Base-by-base conservation (phyloP, 805 yeast genomes). In the Tetrapisispora taiwanensis region DNA sequence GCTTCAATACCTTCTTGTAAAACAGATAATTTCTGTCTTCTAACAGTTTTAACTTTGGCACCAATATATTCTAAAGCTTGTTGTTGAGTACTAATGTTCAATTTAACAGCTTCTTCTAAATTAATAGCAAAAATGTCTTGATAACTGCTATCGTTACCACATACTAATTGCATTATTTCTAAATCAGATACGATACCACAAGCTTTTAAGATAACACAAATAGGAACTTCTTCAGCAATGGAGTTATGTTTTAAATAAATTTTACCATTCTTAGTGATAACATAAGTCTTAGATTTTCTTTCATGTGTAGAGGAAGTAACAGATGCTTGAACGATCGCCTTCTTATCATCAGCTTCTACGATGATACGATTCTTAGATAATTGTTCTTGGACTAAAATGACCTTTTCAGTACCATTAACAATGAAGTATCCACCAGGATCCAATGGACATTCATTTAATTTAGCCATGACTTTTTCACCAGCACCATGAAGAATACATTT, bases 351-450 rank as follows among this genome's bases (percentile, higher is more conserved):
- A 1, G 96, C 92, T 65, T 92, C 99, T 13, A 92, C 98, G 58
- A 92, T 88, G 59, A 92, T 92, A 75, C 98, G 85, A 67, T 92
- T 92, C 68, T 92, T 92, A 41, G 95, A 82, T 62, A 92, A 72
- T 71, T 92, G 98, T 66, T 92, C 98, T 66, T 92, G 98, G 36
- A 92, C 94, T 53, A 92, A 73, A 50, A 92, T 92, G 37, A 92
- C 98, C 63, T 92, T 92, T 57, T 92, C 98, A 0, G 98, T 92
- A 63, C 98, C 98, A 60, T 90, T 90, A 41, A 90, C 97, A 59
- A 90, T 85, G 59, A 92, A 92, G 60, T 92, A 92, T 56, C 98
- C 98, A 67, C 98, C 98, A 7, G 98, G 98, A 66, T 92, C 98
- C 41, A 92, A 71, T 0, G 98, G 98, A 65, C 98, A 92, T 66